Conservation (phyloP, 768 basidiomycete genomes). For the Suillus weaverae region DNA sequence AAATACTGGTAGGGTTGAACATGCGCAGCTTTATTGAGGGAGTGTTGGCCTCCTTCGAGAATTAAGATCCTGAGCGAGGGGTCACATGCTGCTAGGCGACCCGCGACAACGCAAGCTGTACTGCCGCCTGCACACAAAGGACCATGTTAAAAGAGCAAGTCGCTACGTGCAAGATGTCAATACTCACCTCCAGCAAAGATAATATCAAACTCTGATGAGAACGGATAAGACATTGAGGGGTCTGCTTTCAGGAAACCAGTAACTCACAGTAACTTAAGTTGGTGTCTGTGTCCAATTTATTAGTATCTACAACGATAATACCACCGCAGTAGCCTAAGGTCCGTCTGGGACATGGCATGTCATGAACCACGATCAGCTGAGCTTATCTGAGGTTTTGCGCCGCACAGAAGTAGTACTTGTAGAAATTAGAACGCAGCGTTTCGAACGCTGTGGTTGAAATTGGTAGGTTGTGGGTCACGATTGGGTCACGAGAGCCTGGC, state of each 20-base stretch:
- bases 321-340: background rate
- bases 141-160: background rate
- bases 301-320: background rate
- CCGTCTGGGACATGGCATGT: background rate
- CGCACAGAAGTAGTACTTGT: background rate
- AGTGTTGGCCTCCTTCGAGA: constrained; percentile 26
- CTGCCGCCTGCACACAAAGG: constrained; percentile 20
- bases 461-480: background rate
- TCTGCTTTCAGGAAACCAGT: background rate
- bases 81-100: constrained; percentile 24
- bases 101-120: constrained; percentile 29
- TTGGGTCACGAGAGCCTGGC: background rate
- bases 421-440: background rate
- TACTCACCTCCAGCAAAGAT: constrained; percentile 2
- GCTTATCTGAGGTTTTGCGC: background rate
- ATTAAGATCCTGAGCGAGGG: constrained; percentile 29
- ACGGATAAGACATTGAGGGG: background rate
- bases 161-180: too few species aligned
- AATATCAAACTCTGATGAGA: background rate
- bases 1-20: constrained; percentile 20
- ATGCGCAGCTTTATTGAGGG: constrained; percentile 20
- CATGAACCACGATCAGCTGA: background rate
- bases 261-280: background rate
- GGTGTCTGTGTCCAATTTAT: background rate
- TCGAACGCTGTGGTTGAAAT: background rate